phyloP scores from a whole-genome alignment of 768 basidiomycete genomes.

The Gloeopeniophorella convolvens region DNA sequence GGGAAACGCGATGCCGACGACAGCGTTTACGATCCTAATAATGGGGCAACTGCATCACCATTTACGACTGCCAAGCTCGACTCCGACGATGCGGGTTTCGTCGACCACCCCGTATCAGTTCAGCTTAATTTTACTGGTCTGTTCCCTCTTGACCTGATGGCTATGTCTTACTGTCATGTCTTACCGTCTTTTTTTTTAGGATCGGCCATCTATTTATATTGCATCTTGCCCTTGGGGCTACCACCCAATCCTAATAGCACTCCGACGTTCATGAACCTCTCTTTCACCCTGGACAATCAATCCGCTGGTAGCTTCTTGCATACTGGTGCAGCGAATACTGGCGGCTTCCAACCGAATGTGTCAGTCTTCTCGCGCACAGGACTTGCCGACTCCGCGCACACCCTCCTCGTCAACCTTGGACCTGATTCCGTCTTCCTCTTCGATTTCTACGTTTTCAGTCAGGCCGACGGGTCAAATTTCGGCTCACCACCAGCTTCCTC shows the following conservation, averaged over 20 bases:
- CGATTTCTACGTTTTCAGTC: conserved; percentile 40
- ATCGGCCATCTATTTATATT: conserved; percentile 42
- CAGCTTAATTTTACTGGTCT: conserved; percentile 41
- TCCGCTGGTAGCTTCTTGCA: conserved; percentile 28
- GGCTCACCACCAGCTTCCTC: not conserved
- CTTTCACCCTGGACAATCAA: conserved; percentile 37
- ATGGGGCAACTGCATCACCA: not conserved
- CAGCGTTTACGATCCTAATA: not conserved
- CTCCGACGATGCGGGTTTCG: conserved; percentile 27
- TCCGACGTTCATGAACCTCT: conserved; percentile 38
- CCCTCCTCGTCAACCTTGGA: conserved; percentile 38
- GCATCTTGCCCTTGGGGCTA: conserved; percentile 31
- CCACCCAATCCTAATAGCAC: conserved; percentile 23
- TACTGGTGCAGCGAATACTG: conserved; percentile 23
- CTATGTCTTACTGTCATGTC: not conserved
- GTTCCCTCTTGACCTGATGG: conserved; percentile 1
- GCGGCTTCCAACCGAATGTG: conserved; percentile 29
- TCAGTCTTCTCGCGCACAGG: conserved; percentile 33
- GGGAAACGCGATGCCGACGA: not conserved
- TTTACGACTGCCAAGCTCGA: conserved; percentile 22
- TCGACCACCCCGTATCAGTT: conserved; percentile 30
- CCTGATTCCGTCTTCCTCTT: conserved; percentile 43
- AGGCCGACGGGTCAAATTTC: conserved; percentile 12
- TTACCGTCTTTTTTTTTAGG: no score
- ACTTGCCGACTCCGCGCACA: conserved; percentile 36